Evolutionary conservation across 257 asterid species (phyloP), one percentile per base, ranked within the genome.

Genomic region (Rubia yunnanensis): DNA sequence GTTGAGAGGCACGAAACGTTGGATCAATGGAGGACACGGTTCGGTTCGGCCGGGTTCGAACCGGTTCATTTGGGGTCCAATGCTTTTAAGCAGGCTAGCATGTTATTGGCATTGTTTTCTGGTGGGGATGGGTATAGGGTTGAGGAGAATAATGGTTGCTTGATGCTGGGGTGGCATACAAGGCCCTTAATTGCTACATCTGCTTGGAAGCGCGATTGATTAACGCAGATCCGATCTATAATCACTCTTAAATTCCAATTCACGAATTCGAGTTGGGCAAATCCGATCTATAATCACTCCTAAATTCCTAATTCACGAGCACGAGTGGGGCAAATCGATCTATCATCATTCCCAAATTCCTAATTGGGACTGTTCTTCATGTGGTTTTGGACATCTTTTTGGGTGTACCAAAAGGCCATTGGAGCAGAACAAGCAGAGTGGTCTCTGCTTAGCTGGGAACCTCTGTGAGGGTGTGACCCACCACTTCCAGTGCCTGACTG

Each of bases 151-250:
- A 72, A 80, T 69, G 98, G 98, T 1, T 86, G 95, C 68, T 76
- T 91, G 91, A 85, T 82, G 92, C 50, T 91, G 82, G 98, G 96
- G 35, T 91, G 98, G 98, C 96, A 91, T 20, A 85, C 96, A 0
- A 77, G 95, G 85, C 91, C 98, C 22, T 52, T 91, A 67, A 85
- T 91, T 57, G 90, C 96, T 15, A 84, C 98, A 56, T 91, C 98
- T 17, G 94, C 96, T 4, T 91, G 98, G 98, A 83, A 79, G 73
- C 86, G 83, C 69, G 60, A 78, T 41, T 79, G 65, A 72, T 70
- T 48, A 70, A 56, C n/a, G n/a, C n/a, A n/a, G n/a, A n/a, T n/a
- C n/a, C n/a, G n/a, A n/a, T n/a, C n/a, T n/a, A n/a, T n/a, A n/a
- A n/a, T n/a, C n/a, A n/a, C n/a, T n/a, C n/a, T n/a, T n/a, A n/a